phyloP scores from a whole-genome alignment of 2,329 filamentous ascomycete genomes.

The Talaromyces rugulosus region DNA sequence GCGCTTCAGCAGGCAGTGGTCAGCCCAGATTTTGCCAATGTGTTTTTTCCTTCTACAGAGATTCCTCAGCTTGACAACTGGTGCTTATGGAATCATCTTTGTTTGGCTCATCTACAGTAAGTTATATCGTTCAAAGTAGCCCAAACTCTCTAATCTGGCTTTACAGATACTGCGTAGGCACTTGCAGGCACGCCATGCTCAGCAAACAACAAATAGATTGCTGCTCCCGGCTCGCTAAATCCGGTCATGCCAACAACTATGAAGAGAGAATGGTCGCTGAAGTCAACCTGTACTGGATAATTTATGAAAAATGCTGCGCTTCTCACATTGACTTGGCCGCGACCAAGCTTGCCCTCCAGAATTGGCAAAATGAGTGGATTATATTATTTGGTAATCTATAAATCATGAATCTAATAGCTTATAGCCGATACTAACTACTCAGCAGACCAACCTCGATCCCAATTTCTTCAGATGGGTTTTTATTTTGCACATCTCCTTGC shows the following conservation, averaged over 20 bases:
- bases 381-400: conserved; percentile 31
- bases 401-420: background rate
- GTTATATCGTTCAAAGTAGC: background rate
- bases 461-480: conserved; percentile 46
- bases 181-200: conserved; percentile 35
- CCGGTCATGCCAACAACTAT: conserved; percentile 40
- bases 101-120: conserved; percentile 40
- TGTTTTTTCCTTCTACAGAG: conserved; percentile 10
- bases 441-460: conserved; percentile 39
- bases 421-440: conserved; percentile 1
- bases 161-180: conserved; percentile 39
- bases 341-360: conserved; percentile 29
- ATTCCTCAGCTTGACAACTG: conserved; percentile 26
- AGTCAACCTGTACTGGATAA: conserved; percentile 43
- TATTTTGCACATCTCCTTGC: conserved; percentile 42
- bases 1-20: conserved; percentile 40
- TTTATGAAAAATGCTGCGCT: conserved; percentile 36
- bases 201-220: conserved; percentile 34
- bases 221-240: conserved; percentile 34
- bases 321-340: conserved; percentile 29
- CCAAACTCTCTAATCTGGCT: background rate
- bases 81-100: conserved; percentile 44
- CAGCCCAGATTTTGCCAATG: conserved; percentile 30
- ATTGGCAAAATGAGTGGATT: conserved; percentile 39
- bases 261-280: conserved; percentile 46